Evolutionary conservation across 2,329 filamentous ascomycete genomes (phyloP).

Genomic region (Epichloe typhina): DNA sequence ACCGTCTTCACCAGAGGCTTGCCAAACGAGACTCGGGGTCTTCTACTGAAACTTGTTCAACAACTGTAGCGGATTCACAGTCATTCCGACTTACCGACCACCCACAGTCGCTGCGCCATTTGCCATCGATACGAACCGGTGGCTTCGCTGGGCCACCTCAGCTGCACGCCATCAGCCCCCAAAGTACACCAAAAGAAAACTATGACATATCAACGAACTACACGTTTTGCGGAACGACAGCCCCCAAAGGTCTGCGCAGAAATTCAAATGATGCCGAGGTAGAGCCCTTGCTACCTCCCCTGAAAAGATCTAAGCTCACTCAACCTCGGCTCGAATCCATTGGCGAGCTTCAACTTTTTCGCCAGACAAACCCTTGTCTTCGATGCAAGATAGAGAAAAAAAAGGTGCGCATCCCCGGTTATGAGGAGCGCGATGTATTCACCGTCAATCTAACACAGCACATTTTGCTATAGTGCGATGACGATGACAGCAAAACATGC

Average conservation of each 20-base stretch:
- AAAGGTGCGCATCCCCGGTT: conserved; percentile 22
- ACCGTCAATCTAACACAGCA: neutral
- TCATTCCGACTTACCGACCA: neutral
- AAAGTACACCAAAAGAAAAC: conserved; percentile 5
- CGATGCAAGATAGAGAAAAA: conserved; percentile 35
- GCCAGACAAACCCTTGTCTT: conserved; percentile 34
- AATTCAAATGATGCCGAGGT: conserved; percentile 32
- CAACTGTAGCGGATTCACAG: neutral
- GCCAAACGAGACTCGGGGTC: conserved; percentile 32
- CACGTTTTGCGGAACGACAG: neutral
- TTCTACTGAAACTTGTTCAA: conserved; percentile 18
- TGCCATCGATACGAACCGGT: conserved; percentile 3
- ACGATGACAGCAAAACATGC: conserved; percentile 36
- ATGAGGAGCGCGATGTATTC: neutral
- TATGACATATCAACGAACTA: conserved; percentile 4
- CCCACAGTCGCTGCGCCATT: neutral
- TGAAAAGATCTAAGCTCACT: conserved; percentile 39
- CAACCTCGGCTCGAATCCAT: conserved; percentile 43
- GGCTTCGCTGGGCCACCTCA: conserved; percentile 1
- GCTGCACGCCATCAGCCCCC: conserved; percentile 8
- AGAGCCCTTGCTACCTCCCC: conserved; percentile 39
- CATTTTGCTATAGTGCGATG: conserved; percentile 32
- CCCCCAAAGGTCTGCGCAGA: conserved; percentile 13
- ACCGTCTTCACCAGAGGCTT: conserved; percentile 28
- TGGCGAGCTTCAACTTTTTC: conserved; percentile 38